Evolutionary conservation across 75 land plant species (phyloP).

Genomic region (Azolla pinnata): DNA sequence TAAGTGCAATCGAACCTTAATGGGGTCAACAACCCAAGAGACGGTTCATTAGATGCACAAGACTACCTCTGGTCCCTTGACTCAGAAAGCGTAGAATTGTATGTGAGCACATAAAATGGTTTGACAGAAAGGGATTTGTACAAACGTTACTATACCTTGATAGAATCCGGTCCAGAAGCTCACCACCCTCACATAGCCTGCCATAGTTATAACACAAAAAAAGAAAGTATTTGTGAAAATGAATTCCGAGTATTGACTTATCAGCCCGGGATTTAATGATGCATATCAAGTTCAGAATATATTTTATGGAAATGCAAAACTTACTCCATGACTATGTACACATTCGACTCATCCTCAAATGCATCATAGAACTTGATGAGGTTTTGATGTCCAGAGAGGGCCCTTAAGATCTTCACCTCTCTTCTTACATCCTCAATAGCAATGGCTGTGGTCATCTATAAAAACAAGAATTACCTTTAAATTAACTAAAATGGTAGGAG

Average conservation of each 20-base stretch:
- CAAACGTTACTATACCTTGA: conserved; percentile 25
- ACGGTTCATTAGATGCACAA: no score
- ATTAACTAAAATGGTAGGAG: no score
- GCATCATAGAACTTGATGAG: conserved; percentile 78
- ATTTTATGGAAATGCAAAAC: not conserved
- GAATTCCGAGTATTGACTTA: no score
- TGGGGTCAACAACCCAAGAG: no score
- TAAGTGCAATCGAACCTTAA: no score
- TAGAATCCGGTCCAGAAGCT: conserved; percentile 44
- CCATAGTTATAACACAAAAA: not conserved
- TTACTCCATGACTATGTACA: conserved; percentile 94
- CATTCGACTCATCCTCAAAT: conserved; percentile 70
- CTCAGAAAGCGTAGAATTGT: no score
- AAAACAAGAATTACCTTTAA: conserved; percentile 5
- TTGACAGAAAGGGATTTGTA: not conserved
- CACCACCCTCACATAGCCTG: conserved; percentile 65
- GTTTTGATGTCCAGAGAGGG: conserved; percentile 63
- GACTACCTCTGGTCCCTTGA: no score
- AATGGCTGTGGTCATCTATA: conserved; percentile 90
- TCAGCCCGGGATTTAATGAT: no score
- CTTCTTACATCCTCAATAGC: conserved; percentile 76
- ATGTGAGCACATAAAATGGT: not conserved
- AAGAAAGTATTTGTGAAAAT: no score
- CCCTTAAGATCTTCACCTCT: conserved; percentile 83
- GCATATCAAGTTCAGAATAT: not conserved